These are phyloP conservation scores for Picochlorum sp. DNA, from an alignment of 139 green algal species.

Conservation along the genomic window DNA sequence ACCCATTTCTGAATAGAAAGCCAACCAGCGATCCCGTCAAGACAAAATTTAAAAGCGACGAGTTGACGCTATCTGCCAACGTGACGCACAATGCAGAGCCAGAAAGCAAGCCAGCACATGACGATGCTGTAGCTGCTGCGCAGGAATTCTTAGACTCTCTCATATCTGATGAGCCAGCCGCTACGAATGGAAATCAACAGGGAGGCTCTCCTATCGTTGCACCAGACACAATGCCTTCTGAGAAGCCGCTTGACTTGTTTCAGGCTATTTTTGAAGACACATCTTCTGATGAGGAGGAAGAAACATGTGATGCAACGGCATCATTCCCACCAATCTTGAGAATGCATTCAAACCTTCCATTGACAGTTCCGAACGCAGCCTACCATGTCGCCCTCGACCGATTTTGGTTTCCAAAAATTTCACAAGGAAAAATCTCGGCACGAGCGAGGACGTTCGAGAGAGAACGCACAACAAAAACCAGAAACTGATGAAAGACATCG, in stretches of 20 bases:
- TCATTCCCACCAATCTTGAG: too few species aligned
- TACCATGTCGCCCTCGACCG: too few species aligned
- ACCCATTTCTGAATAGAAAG: constrained; percentile 59
- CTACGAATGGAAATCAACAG: neutral
- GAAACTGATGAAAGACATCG: neutral
- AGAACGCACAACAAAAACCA: neutral
- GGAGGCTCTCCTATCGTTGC: neutral
- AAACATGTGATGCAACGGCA: neutral
- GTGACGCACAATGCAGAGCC: neutral
- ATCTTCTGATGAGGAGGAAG: constrained; percentile 10
- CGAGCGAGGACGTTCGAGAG: too few species aligned
- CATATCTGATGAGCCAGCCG: neutral
- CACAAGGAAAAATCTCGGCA: neutral
- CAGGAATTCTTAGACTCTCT: constrained; percentile 39
- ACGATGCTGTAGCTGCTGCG: constrained; percentile 16
- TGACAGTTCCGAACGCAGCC: too few species aligned
- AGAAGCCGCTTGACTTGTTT: constrained; percentile 72
- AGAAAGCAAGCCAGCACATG: neutral
- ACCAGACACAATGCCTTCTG: neutral
- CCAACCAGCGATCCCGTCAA: neutral
- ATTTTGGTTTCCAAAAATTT: constrained; percentile 2
- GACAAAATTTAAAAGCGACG: neutral
- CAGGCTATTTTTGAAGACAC: constrained; percentile 75
- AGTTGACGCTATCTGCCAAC: neutral
- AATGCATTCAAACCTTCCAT: too few species aligned